Base-by-base conservation (phyloP, 139 green algal genomes). In the Dunaliella primolecta region DNA sequence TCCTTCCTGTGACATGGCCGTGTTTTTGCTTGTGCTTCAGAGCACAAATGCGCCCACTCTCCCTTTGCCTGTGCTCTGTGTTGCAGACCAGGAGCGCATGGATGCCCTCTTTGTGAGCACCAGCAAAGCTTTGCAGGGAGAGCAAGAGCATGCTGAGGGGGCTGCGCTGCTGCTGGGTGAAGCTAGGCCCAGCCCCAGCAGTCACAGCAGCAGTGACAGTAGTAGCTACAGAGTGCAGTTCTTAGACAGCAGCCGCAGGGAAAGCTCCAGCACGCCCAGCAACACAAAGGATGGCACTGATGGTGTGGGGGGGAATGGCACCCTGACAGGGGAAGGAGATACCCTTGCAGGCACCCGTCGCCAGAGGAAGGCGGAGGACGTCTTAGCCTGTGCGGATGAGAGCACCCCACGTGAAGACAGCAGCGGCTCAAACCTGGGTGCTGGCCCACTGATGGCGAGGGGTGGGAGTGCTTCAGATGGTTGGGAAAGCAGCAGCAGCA, bases 71-170 rank as follows among this genome's bases (percentile, higher is more conserved):
- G n/a, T n/a, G n/a, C n/a, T n/a, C n/a, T n/a, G n/a, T n/a, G n/a
- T n/a, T 79, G 64, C 75, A 88, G 84, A 85, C 24, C 55, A 80
- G 2, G 79, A 90, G 71, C 80, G 83, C 35, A 87, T 90, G 83
- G 83, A 87, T 23, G 29, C 30, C 33, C 76, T 90, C 74, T 90
- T 84, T 37, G 30, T 31, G 2, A 31, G 32, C 84, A 84, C 78
- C 15, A 64, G 46, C 46, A 64, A 15, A 15, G 46, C 15, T 7
- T 15, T 64, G 7, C 7, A 15, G 46, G 46, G 46, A 25, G 46
- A 15, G 7, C 29, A 46, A 20, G 76, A 81, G 23, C n/a, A 81
- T 2, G 24, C 30, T 32, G 76, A 32, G 76, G 76, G 76, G 32
- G 76, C 30, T 23, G 76, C 76, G 30, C 32, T 55, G 27, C 24